Base-by-base conservation (phyloP, 129 eudicot genomes). In the Lactuca sativa region DNA sequence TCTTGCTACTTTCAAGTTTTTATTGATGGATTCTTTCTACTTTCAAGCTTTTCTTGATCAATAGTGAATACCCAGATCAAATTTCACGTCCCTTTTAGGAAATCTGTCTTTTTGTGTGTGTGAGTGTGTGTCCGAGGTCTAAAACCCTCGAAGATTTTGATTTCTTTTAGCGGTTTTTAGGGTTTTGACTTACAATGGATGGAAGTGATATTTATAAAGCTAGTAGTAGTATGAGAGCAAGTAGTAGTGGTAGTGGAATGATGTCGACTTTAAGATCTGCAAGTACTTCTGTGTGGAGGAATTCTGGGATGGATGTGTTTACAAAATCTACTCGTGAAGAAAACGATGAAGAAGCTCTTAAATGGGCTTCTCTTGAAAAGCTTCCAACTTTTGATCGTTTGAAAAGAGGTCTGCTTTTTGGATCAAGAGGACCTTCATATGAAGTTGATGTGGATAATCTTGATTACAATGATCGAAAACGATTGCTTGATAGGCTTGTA, bases 351-450 rank as follows among this genome's bases (percentile, higher is more conserved):
- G 96, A 84, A 63, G 90, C 95, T 47, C 83, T 90, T 13, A 90
- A 82, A 68, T 90, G 96, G 95, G 96, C 95, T 59, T 81, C 96
- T 14, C 85, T 90, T 3, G 95, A 90, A 59, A 90, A 76, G 61
- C 80, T 86, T 15, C 97, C 97, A 0, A 90, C 97, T 12, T 90
- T 80, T 60, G 86, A 84, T 67, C 84, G 95, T 36, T 44, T 90
- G 53, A 86, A 69, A 47, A 86, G 66, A 78, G 95, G 97, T 6
- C 52, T 90, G 34, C 67, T 90, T 9, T 54, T 77, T 33, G 90
- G 88, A 51, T 80, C 88, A 34, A 65, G 53, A 5, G 95, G 95
- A 7, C 80, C 72, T 18, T 56, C 70, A 1, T 53, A 60, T 54
- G 86, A 82, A 58, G 80, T 90, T 37, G 93, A 90, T 75, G 67